These are phyloP conservation scores for Penicillium flavigenum DNA, from an alignment of 495 filamentous ascomycete genomes.

Conservation along the genomic window DNA sequence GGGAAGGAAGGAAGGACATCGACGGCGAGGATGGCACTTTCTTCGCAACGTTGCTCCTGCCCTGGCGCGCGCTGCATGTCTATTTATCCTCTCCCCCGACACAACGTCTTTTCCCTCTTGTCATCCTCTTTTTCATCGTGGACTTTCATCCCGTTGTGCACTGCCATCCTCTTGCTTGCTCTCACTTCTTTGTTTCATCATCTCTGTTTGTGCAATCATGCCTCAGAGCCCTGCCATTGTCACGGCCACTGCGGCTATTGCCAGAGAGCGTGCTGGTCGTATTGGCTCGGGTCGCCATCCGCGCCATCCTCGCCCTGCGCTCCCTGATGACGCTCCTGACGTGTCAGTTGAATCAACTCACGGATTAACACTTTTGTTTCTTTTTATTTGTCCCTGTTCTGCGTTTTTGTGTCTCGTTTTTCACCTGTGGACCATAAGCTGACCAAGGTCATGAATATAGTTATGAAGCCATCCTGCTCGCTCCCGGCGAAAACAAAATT, in stretches of 20 bases:
- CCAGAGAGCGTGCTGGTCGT: constrained; percentile 19
- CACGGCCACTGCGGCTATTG: constrained; percentile 17
- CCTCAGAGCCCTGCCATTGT: not conserved
- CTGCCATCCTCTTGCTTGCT: not conserved
- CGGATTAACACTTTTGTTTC: not conserved
- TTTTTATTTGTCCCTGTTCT: not conserved
- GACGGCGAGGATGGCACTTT: not conserved
- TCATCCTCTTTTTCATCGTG: not conserved
- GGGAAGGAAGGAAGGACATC: not conserved
- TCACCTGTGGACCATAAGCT: not conserved
- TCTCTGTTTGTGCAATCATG: not conserved
- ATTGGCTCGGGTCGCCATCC: constrained; percentile 1
- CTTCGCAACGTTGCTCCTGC: not conserved
- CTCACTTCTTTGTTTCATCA: not conserved
- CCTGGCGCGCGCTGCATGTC: not conserved
- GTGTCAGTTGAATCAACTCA: constrained; percentile 19
- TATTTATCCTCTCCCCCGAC: not conserved
- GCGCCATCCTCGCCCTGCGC: constrained; percentile 5
- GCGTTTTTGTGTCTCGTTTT: not conserved
- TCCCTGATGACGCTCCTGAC: constrained; percentile 19
- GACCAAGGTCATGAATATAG: constrained; percentile 43
- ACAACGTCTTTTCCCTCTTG: not conserved
- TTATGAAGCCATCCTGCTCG: constrained; percentile 87
- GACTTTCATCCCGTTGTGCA: not conserved
- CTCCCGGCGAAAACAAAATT: constrained; percentile 88